Conservation (phyloP, 495 filamentous ascomycete species). For the Parathielavia appendiculata region DNA sequence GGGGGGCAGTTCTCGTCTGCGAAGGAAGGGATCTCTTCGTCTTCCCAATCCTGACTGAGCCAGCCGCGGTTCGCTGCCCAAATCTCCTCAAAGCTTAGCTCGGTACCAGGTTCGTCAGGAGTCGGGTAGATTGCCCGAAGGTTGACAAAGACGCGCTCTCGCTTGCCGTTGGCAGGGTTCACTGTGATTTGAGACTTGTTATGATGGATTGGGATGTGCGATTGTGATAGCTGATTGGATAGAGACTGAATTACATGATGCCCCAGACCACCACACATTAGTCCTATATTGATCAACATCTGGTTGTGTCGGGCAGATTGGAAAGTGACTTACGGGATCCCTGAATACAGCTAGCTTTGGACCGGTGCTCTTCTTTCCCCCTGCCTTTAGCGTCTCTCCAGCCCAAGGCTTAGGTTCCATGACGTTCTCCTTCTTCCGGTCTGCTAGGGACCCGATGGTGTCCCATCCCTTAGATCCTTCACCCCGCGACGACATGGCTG, state of each 20-base stretch:
- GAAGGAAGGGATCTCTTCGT: conserved; percentile 26
- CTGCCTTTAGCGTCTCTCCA: conserved; percentile 83
- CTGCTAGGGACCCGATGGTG: conserved; percentile 74
- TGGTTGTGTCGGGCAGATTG: conserved; percentile 39
- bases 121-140: conserved; percentile 79
- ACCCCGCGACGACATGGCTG: conserved; percentile 45
- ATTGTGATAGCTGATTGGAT: conserved; percentile 45
- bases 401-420: conserved; percentile 85
- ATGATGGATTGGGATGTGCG: conserved; percentile 46
- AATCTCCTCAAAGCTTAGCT: conserved; percentile 87
- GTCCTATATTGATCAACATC: conserved; percentile 95
- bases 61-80: conserved; percentile 74
- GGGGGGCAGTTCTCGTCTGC: conserved; percentile 24
- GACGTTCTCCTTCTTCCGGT: conserved; percentile 90
- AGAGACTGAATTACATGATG: conserved; percentile 52
- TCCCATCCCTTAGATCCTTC: conserved; percentile 74
- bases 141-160: conserved; percentile 81
- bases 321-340: conserved; percentile 74
- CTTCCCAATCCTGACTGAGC: conserved; percentile 66
- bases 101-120: conserved; percentile 57
- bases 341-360: conserved; percentile 90
- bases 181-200: conserved; percentile 63
- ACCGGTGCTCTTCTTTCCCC: conserved; percentile 65
- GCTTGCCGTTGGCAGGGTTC: conserved; percentile 71
- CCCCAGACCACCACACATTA: conserved; percentile 64